A percentile compares a stretch with the other conserved stretches of the same genome.
Evolutionary conservation across 192 early-diverging fungal species (phyloP).

Genomic region (Pecoramyces ruminantium): DNA sequence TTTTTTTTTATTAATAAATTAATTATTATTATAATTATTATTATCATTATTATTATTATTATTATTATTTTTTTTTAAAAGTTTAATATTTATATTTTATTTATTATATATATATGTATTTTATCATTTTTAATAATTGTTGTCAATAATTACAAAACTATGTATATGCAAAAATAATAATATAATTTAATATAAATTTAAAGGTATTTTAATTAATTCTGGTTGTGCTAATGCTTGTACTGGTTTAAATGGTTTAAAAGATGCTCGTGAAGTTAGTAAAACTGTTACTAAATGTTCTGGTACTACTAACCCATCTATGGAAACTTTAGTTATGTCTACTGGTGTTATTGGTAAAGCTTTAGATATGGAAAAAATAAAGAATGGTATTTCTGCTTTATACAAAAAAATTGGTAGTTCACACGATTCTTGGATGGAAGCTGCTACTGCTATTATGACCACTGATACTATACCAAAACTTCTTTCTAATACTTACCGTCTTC

Average conservation of each 20-base stretch:
- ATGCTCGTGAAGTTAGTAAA: constrained; percentile 54
- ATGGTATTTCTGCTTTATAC: constrained; percentile 28
- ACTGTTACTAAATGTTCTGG: constrained; percentile 34
- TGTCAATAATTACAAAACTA: no score
- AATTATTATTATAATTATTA: no score
- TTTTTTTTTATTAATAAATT: no score
- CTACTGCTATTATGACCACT: constrained; percentile 88
- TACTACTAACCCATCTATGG: constrained; percentile 8
- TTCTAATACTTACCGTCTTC: constrained; percentile 28
- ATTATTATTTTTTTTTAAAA: no score
- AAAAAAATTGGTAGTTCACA: constrained; percentile 16
- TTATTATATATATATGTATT: no score
- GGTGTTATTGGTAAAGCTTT: constrained; percentile 91
- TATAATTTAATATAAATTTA: no score
- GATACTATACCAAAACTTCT: constrained; percentile 91
- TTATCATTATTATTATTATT: no score
- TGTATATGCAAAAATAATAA: no score
- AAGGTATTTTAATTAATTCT: constrained; percentile 60
- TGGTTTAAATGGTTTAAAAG: constrained; percentile 57
- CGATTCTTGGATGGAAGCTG: constrained; percentile 60
- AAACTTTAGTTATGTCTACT: constrained; percentile 75
- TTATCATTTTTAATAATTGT: no score
- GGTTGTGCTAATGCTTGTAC: constrained; percentile 96
- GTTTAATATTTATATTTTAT: no score
- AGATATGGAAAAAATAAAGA: constrained; percentile 61